These are phyloP conservation scores for Salvia miltiorrhiza DNA, from an alignment of 257 asterid species.

Conservation along the genomic window DNA sequence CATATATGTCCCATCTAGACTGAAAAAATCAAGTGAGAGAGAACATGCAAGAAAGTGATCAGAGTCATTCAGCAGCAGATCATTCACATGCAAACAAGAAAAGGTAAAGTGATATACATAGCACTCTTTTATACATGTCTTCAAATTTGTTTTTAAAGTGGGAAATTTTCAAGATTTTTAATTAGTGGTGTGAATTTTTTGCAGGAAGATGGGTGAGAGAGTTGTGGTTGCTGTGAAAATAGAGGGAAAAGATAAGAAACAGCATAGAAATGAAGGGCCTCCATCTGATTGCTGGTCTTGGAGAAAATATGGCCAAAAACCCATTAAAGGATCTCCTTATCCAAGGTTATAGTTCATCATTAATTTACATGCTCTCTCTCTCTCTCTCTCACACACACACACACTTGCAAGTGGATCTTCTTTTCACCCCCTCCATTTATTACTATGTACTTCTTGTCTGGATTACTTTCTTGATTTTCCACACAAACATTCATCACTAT, in stretches of 20 bases:
- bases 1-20: background rate
- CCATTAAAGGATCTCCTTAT: conserved; percentile 74
- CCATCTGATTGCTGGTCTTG: conserved; percentile 72
- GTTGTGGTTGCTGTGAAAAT: conserved; percentile 55
- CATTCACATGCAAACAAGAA: conserved; percentile 41
- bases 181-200: background rate
- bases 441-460: conserved; percentile 1
- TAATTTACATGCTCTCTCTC: background rate
- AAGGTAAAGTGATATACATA: conserved; percentile 47
- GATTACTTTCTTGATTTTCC: background rate
- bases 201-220: conserved; percentile 52
- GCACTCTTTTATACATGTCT: background rate
- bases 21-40: background rate
- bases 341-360: conserved; percentile 68
- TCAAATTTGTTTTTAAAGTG: background rate
- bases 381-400: background rate
- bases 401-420: background rate
- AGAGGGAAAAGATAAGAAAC: conserved; percentile 40
- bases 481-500: background rate
- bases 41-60: conserved; percentile 30
- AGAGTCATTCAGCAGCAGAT: conserved; percentile 27
- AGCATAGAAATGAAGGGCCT: conserved; percentile 54
- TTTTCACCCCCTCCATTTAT: background rate
- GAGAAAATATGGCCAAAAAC: conserved; percentile 81
- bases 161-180: background rate